phyloP scores from a whole-genome alignment of 2,329 filamentous ascomycete genomes.

The Sclerotinia borealis region DNA sequence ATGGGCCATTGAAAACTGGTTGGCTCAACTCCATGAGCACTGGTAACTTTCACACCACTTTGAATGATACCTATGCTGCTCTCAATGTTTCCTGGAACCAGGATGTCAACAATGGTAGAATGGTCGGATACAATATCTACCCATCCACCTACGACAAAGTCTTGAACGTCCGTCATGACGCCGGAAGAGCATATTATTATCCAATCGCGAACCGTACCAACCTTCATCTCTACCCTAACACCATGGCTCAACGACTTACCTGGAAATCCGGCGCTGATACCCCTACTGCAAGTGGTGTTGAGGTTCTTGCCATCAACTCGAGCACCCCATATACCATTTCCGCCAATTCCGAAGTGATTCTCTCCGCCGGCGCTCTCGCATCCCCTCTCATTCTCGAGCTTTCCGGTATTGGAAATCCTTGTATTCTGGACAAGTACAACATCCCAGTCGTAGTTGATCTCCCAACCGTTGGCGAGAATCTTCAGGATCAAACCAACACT shows the following conservation, averaged over 20 bases:
- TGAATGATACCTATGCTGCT: slow-evolving; percentile 32
- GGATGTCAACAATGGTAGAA: slow-evolving; percentile 38
- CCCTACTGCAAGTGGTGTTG: slow-evolving; percentile 35
- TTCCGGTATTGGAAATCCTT: slow-evolving; percentile 31
- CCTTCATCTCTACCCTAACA: slow-evolving; percentile 27
- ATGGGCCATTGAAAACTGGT: slow-evolving; percentile 35
- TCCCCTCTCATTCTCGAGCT: slow-evolving; percentile 33
- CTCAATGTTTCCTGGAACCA: slow-evolving; percentile 33
- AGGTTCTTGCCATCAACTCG: slow-evolving; percentile 19
- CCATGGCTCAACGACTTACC: slow-evolving; percentile 16
- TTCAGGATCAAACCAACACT: slow-evolving; percentile 24
- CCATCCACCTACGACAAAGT: slow-evolving; percentile 38
- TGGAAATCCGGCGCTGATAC: slow-evolving; percentile 5
- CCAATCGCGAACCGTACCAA: slow-evolving; percentile 36
- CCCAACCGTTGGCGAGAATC: slow-evolving; percentile 24
- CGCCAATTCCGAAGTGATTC: slow-evolving; percentile 29
- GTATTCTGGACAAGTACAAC: slow-evolving; percentile 12
- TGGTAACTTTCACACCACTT: slow-evolving; percentile 29
- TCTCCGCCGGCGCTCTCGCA: slow-evolving; percentile 27
- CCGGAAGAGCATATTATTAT: slow-evolving; percentile 39
- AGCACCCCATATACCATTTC: slow-evolving; percentile 17
- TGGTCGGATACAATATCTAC: slow-evolving; percentile 35
- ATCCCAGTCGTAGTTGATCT: slow-evolving; percentile 15
- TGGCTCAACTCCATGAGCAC: slow-evolving; percentile 35
- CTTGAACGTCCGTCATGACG: slow-evolving; percentile 36